phyloP scores from a whole-genome alignment of 495 filamentous ascomycete species.

The Neohortaea acidophila region DNA sequence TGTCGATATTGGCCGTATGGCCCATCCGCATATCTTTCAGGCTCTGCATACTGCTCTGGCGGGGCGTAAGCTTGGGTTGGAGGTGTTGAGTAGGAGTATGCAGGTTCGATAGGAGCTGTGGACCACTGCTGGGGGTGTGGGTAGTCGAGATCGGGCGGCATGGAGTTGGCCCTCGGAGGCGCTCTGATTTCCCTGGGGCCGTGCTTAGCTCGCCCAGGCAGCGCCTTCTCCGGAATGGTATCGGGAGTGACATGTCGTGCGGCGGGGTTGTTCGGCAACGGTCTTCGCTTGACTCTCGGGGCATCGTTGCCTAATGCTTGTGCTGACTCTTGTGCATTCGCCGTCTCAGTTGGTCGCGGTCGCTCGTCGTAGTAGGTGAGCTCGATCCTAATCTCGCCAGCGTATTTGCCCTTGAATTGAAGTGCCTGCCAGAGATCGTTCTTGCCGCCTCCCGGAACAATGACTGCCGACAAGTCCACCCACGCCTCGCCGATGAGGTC shows the following conservation, averaged over 20 bases:
- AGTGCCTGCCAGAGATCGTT: constrained; percentile 84
- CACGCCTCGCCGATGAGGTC: constrained; percentile 90
- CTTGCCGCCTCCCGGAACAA: constrained; percentile 76
- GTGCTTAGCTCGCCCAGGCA: constrained; percentile 23
- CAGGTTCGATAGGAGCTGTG: background rate
- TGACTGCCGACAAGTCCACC: constrained; percentile 64
- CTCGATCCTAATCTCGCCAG: constrained; percentile 86
- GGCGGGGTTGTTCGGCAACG: constrained; percentile 58
- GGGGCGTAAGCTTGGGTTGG: constrained; percentile 4
- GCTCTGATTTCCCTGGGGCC: constrained; percentile 12
- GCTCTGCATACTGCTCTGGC: constrained; percentile 3
- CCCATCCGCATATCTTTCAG: background rate
- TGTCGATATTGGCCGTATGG: constrained; percentile 7
- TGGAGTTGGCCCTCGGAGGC: constrained; percentile 11
- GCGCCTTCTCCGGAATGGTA: constrained; percentile 1
- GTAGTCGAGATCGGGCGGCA: constrained; percentile 10
- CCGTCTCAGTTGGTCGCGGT: constrained; percentile 55
- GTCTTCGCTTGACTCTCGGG: constrained; percentile 37
- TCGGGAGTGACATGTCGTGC: constrained; percentile 29
- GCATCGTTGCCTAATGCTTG: background rate
- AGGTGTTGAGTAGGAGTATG: background rate
- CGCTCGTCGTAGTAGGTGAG: constrained; percentile 91
- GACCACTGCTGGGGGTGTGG: background rate
- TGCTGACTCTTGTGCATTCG: constrained; percentile 20
- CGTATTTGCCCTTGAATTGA: constrained; percentile 79